Evolutionary conservation across 768 basidiomycete species (phyloP), one percentile per base, ranked within the genome.

Genomic region (Tephrocybe sp.): DNA sequence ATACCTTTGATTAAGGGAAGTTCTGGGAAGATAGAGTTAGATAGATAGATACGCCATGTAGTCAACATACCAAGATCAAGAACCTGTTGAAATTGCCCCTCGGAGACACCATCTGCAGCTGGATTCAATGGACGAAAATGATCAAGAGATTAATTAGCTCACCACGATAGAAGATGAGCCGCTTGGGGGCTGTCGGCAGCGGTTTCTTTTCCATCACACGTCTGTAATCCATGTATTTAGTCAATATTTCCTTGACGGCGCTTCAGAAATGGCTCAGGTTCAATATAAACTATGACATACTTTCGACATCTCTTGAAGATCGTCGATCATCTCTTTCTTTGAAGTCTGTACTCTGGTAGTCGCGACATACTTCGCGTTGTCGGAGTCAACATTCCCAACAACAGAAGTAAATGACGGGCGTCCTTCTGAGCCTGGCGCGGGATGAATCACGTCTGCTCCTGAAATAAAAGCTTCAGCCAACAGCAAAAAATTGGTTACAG

Each of bases 381-480:
- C 76, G 0, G 77, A 74, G 61, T 92, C 90, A 19, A 92, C 81
- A 50, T 82, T 90, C 4, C 76, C 87, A 4, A 92, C 89, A 2
- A 92, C 72, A 0, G 87, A 71, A 0, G 90, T 84, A 61, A 86
- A 91, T 0, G 89, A 92, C 0, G 90, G 89, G 0, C 84, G 77
- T 5, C 80, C 85, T 1, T 76, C 77, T 0, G 84, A 75, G 4
- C 88, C 88, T 3, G 90, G 89, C 1, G 86, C 79, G 1, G 89
- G 89, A 58, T 92, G 89, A 16, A 87, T 86, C 15, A 87, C 86
- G 62, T 91, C 88, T 7, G 89, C 88, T 44, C 86, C 83, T 86
- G 16, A n/a, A 24, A 18, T n/a, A 5, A 15, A 11, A 49, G n/a
- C n/a, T n/a, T n/a, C n/a, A n/a, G n/a, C n/a, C n/a, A 42, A 30